phyloP scores from a whole-genome alignment of 805 yeast species.

The Myxozyma lipomycoides region DNA sequence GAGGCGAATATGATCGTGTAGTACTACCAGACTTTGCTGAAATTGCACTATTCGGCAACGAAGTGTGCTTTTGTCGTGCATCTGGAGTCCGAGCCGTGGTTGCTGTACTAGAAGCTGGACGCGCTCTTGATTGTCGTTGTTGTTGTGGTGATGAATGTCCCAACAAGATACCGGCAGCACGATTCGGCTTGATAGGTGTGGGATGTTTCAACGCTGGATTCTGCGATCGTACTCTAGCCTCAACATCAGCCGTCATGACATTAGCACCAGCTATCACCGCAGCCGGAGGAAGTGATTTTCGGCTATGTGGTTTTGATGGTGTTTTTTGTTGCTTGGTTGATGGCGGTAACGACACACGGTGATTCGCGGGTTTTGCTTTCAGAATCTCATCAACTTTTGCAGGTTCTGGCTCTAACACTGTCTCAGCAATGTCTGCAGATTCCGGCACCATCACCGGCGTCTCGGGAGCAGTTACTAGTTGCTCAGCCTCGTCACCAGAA shows the following conservation, averaged over 20 bases:
- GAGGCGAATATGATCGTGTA: neutral
- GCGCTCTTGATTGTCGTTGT: neutral
- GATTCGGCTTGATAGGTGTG: slow-evolving; percentile 6
- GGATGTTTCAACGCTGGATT: slow-evolving; percentile 15
- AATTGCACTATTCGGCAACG: neutral
- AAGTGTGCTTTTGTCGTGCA: neutral
- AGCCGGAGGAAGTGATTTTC: no score
- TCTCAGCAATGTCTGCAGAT: neutral
- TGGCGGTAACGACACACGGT: neutral
- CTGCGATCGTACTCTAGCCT: slow-evolving; percentile 9
- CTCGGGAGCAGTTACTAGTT: neutral
- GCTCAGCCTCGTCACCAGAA: neutral
- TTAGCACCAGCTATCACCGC: no score
- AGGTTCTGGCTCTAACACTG: slow-evolving; percentile 43
- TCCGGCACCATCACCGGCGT: no score
- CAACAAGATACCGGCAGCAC: slow-evolving; percentile 3
- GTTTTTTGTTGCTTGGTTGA: no score
- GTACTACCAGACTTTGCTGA: neutral
- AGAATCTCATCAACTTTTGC: slow-evolving; percentile 46
- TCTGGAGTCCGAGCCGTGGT: neutral
- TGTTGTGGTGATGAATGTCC: slow-evolving; percentile 4
- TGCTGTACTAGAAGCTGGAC: neutral
- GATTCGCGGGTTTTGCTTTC: neutral
- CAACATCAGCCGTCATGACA: slow-evolving; percentile 9
- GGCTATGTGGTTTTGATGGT: neutral